Conservation (phyloP, 805 yeast species). For the Saturnispora bothae region DNA sequence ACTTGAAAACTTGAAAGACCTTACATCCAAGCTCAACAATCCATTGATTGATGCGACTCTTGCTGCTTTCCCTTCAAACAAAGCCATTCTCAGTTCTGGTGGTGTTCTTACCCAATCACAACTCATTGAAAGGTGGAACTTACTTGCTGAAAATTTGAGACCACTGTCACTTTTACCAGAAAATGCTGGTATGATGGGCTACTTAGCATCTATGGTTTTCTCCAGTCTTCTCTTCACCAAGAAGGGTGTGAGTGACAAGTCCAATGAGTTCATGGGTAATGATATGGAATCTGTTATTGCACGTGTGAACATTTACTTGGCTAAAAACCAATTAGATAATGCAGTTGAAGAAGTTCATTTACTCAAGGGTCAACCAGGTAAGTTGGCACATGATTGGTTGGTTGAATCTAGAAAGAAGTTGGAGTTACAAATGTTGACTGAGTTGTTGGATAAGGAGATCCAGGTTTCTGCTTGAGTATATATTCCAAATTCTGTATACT, state of each 20-base stretch:
- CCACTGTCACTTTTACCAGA: slow-evolving; percentile 85
- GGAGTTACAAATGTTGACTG: slow-evolving; percentile 75
- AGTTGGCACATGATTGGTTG: slow-evolving; percentile 86
- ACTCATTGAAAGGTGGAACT: slow-evolving; percentile 67
- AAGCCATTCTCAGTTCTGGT: slow-evolving; percentile 29
- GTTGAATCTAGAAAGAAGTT: slow-evolving; percentile 78
- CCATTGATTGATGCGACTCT: slow-evolving; percentile 31
- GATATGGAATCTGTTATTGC: slow-evolving; percentile 87
- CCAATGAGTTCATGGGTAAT: slow-evolving; percentile 36
- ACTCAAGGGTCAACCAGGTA: slow-evolving; percentile 88
- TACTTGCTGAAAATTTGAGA: slow-evolving; percentile 76
- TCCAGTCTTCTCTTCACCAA: slow-evolving; percentile 69
- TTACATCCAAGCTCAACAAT: slow-evolving; percentile 29
- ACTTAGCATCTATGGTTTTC: slow-evolving; percentile 67
- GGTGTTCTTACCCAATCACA: slow-evolving; percentile 74
- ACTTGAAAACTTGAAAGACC: slow-evolving; percentile 28
- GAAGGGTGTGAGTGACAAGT: slow-evolving; percentile 51
- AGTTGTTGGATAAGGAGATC: slow-evolving; percentile 56
- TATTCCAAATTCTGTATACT: not conserved
- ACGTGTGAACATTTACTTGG: slow-evolving; percentile 66
- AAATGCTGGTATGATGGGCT: slow-evolving; percentile 92
- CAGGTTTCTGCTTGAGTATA: slow-evolving; percentile 24
- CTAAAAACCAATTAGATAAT: slow-evolving; percentile 65
- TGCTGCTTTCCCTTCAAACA: slow-evolving; percentile 33
- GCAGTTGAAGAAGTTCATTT: slow-evolving; percentile 90